phyloP scores from a whole-genome alignment of 495 filamentous ascomycete genomes.

The Annulohypoxylon moriforme region DNA sequence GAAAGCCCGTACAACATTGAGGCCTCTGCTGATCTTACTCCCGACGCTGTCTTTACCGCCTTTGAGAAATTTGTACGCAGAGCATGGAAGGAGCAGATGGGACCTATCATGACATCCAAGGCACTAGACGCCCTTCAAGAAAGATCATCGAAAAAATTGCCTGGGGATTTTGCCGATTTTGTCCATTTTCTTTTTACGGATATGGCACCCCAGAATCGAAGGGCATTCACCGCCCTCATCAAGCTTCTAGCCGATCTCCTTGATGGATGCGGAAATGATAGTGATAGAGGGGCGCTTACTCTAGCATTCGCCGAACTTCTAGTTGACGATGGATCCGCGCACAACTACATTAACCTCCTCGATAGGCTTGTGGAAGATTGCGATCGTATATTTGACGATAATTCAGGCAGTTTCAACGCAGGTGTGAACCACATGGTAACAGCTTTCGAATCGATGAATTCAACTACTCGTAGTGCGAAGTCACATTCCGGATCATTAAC shows the following conservation, averaged over 20 bases:
- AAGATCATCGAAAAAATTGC: slow-evolving; percentile 77
- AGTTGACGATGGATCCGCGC: slow-evolving; percentile 78
- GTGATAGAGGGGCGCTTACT: slow-evolving; percentile 89
- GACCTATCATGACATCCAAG: slow-evolving; percentile 75
- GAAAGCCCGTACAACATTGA: slow-evolving; percentile 83
- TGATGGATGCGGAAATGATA: slow-evolving; percentile 94
- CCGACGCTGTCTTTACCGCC: slow-evolving; percentile 91
- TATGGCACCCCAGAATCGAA: slow-evolving; percentile 90
- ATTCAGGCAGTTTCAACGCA: slow-evolving; percentile 55
- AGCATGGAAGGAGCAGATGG: slow-evolving; percentile 91
- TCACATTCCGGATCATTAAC: slow-evolving; percentile 63
- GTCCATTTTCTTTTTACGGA: slow-evolving; percentile 80
- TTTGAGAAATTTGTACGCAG: slow-evolving; percentile 94
- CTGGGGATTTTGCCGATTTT: slow-evolving; percentile 85
- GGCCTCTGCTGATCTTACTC: slow-evolving; percentile 75
- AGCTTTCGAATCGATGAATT: slow-evolving; percentile 61
- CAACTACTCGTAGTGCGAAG: slow-evolving; percentile 56
- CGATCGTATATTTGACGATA: slow-evolving; percentile 85
- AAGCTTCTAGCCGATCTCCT: slow-evolving; percentile 88
- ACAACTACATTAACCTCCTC: slow-evolving; percentile 87
- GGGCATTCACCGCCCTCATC: slow-evolving; percentile 85
- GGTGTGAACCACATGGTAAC: slow-evolving; percentile 48
- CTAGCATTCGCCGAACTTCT: slow-evolving; percentile 91
- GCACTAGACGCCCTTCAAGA: slow-evolving; percentile 75
- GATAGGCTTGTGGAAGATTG: slow-evolving; percentile 94